A percentile compares a stretch with the other conserved stretches of the same genome.
Conservation (phyloP, 768 basidiomycete species). For the Tubosaeta brunneosetosa region DNA sequence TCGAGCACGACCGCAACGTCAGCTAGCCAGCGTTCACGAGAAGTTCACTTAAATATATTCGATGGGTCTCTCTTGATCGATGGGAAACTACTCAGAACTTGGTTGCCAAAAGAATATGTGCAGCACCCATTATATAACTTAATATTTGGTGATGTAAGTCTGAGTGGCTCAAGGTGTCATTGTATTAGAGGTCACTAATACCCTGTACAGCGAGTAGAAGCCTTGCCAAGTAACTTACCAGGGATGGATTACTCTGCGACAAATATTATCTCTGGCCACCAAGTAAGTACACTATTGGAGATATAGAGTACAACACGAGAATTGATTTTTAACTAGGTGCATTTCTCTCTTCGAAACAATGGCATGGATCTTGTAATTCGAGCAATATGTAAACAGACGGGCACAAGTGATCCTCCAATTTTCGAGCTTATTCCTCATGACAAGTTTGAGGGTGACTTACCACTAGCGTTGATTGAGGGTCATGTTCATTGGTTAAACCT, state of each 20-base stretch:
- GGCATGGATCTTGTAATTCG: conserved; percentile 7
- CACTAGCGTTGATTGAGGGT: conserved; percentile 15
- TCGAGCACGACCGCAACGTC: conserved; percentile 15
- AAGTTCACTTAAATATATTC: conserved; percentile 38
- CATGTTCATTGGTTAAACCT: no score
- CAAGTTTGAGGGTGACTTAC: conserved; percentile 24
- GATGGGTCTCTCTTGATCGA: conserved; percentile 22
- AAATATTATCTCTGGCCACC: conserved; percentile 13
- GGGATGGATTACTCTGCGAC: conserved; percentile 24
- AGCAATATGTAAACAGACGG: conserved; percentile 1
- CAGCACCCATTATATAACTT: no score
- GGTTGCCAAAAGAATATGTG: conserved; percentile 13
- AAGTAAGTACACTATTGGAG: conserved; percentile 1
- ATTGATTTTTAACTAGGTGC: conserved; percentile 1
- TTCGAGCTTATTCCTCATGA: conserved; percentile 25
- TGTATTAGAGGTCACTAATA: neutral
- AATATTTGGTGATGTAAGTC: conserved; percentile 20
- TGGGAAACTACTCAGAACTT: conserved; percentile 16
- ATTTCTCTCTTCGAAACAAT: conserved; percentile 7
- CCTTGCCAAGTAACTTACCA: conserved; percentile 16
- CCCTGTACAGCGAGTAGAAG: conserved; percentile 5
- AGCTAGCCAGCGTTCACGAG: conserved; percentile 16
- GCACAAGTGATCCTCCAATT: neutral
- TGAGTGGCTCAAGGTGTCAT: neutral
- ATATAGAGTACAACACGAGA: neutral